Base-by-base conservation (phyloP, 139 green algal genomes). In the Chlamydomonas eustigma region DNA sequence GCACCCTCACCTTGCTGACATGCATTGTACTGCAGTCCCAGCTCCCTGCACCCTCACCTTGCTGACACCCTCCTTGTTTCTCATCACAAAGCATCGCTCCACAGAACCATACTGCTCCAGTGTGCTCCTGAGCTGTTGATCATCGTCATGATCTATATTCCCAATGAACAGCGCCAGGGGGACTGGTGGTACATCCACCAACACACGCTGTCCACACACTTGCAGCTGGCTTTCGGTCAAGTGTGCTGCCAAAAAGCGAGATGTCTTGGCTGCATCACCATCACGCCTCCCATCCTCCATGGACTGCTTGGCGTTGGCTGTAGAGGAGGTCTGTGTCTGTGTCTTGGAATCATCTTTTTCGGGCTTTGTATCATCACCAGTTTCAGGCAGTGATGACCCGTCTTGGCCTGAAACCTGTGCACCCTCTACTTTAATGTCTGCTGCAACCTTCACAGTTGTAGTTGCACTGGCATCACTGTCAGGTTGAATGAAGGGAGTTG, bases 71-170 rank as follows among this genome's bases (percentile, higher is more conserved):
- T 79, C 50, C 1, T 51, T 37, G 51, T 84, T 89, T 70, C 82
- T 73, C 81, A 90, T 79, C 2, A 89, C 79, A 38, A 87, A 86
- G 68, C 79, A 86, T 51, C 87, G 81, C 80, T 87, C 77, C 1
- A 90, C 37, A 2, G 37, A 30, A 39, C 87, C 87, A 65, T 86
- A 70, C 80, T 77, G 6, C 8, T 74, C 76, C 75, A 90, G 63
- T 0, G 75, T 63, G 0, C 24, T n/a, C 25, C 50, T 58, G 51
- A 90, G 73, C n/a, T 34, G 51, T 30, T 74, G 77, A 24, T 88
- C 87, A 28, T 64, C 39, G 1, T 89, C 81, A 1, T 51, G 36
- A 0, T 44, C 74, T 39, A 90, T 50, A 67, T 92, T 92, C 37
- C 83, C 71, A 51, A 92, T 74, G 74, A 88, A 92, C 39, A 92